Percentiles rank a stretch among this genome's conserved stretches.
Conservation (phyloP, 176 grass and related monocot genomes). For the Triticum timopheevii region DNA sequence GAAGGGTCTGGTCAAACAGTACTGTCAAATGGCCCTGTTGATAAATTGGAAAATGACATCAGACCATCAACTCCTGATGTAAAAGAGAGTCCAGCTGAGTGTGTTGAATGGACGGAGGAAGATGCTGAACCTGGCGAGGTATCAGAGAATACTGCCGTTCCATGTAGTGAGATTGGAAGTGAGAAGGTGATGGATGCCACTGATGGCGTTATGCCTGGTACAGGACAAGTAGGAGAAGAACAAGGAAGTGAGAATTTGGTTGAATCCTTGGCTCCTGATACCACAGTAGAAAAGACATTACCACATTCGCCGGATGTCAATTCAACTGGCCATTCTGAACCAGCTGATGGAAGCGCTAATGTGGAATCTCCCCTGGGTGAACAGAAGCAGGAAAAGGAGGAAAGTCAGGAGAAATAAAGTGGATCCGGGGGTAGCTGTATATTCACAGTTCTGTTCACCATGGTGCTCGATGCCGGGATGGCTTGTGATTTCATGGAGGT, state of each 20-base stretch:
- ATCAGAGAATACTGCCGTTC: conserved; percentile 25
- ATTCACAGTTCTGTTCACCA: conserved; percentile 11
- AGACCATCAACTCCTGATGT: conserved; percentile 52
- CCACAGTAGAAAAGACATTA: background rate
- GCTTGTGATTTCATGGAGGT: conserved; percentile 19
- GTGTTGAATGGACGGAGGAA: conserved; percentile 46
- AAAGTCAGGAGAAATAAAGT: conserved; percentile 9
- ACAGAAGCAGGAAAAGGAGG: conserved; percentile 15
- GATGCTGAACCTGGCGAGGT: conserved; percentile 33
- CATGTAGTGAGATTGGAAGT: conserved; percentile 3
- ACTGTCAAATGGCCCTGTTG: conserved; percentile 16
- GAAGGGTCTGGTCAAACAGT: conserved; percentile 21
- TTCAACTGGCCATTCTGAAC: conserved; percentile 11
- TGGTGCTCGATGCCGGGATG: conserved; percentile 29
- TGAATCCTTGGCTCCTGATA: conserved; percentile 1
- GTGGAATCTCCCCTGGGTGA: conserved; percentile 13
- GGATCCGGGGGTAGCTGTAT: background rate
- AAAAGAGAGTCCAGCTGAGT: conserved; percentile 39
- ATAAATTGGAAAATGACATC: conserved; percentile 39
- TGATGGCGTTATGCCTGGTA: background rate
- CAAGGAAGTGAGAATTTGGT: background rate
- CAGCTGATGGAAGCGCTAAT: background rate
- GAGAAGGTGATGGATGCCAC: conserved; percentile 23
- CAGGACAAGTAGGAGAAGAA: conserved; percentile 24
- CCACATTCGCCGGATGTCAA: conserved; percentile 3